Conservation (phyloP, 768 basidiomycete species). For the Rhizopogon rudus region DNA sequence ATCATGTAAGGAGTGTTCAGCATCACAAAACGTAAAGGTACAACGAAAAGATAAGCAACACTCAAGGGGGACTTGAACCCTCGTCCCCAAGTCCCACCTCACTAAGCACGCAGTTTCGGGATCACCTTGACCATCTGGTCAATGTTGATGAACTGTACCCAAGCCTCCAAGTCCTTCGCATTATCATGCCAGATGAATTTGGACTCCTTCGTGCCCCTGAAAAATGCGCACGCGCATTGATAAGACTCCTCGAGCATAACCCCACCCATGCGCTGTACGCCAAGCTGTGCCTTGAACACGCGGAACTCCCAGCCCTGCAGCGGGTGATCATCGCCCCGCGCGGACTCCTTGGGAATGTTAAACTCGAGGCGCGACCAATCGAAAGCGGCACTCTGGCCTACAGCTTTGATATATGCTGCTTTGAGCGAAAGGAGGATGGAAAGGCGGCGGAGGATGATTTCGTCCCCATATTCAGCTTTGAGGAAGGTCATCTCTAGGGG, state of each 20-base stretch:
- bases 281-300: slow-evolving; percentile 68
- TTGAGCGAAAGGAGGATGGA: slow-evolving; percentile 79
- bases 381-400: slow-evolving; percentile 77
- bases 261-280: slow-evolving; percentile 52
- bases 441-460: slow-evolving; percentile 65
- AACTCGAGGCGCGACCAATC: slow-evolving; percentile 81
- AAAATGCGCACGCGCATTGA: slow-evolving; percentile 76
- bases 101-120: slow-evolving; percentile 63
- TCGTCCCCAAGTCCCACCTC: slow-evolving; percentile 2
- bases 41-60: slow-evolving; percentile 1
- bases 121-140: slow-evolving; percentile 80
- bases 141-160: slow-evolving; percentile 83
- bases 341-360: slow-evolving; percentile 59
- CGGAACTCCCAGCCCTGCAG: slow-evolving; percentile 86
- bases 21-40: neutral
- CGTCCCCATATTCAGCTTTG: slow-evolving; percentile 47
- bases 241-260: slow-evolving; percentile 60
- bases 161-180: slow-evolving; percentile 61
- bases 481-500: slow-evolving; percentile 50
- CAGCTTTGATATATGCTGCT: slow-evolving; percentile 77
- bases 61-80: neutral
- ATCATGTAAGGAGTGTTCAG: slow-evolving; percentile 2
- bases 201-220: slow-evolving; percentile 58
- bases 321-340: slow-evolving; percentile 62
- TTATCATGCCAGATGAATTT: slow-evolving; percentile 72